Base-by-base conservation (phyloP, 2,329 filamentous ascomycete species). In the Neurospora sp. region DNA sequence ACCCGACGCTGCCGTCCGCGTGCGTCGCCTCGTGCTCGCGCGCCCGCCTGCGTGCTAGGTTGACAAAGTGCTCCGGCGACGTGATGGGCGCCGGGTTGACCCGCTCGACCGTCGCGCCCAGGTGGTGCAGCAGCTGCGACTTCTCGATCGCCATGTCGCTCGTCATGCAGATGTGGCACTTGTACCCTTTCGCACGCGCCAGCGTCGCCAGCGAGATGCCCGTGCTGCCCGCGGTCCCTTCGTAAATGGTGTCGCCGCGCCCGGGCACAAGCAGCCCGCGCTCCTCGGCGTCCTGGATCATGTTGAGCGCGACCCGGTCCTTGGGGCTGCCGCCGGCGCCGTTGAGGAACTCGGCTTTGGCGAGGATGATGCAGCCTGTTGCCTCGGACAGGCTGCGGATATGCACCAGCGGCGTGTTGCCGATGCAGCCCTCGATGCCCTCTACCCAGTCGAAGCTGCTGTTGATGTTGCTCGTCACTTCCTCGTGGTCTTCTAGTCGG, bases 151-250 rank as follows among this genome's bases (percentile, higher is more conserved):
- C 89, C 83, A 96, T 91, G 82, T 99, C 96, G 78, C 93, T 90
- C 67, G 96, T 95, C 93, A 99, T 98, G 84, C 93, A 97, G 74
- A 99, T 98, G 80, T 98, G 92, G 39, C 93, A 93, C 74, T 90
- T 87, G 82, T 98, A 98, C 40, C 96, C 96, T 79, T 90, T 87
- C 28, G 96, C 94, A 75, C 94, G 87, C 67, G 93, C 94, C 68
- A 99, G 88, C 0, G 92, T 92, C 2, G 96, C 96, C 10, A 99
- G 85, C 17, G 94, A 97, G 76, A 99, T 98, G 28, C 96, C 96
- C 0, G 96, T 99, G 78, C 93, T 97, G 71, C 96, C 96, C 17
- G 97, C 94, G 1, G 96, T 99, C 74, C 96, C 96, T 82, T 99
- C 96, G 80, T 98, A 99, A 76, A 99, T 93, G 62, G 92, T 96